Evolutionary conservation across 2,329 filamentous ascomycete genomes (phyloP), one percentile per base, ranked within the genome.

Genomic region (Aspergillus pseudotamarii): DNA sequence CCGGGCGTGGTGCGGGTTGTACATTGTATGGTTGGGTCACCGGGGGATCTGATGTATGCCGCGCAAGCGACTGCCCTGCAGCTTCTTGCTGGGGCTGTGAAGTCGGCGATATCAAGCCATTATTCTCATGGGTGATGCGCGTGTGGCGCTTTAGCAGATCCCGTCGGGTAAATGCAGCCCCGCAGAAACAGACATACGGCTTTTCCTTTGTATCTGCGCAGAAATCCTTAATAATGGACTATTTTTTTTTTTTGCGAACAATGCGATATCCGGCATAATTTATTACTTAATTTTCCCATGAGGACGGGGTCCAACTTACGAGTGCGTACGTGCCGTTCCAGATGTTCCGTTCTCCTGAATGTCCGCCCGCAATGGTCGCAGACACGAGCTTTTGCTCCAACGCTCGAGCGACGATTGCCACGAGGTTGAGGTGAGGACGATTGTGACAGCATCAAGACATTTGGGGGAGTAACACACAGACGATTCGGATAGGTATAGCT

Each of bases 241-340:
- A 19, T 26, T 26, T 26, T 26, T 26, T 26, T 4, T 26, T 26
- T 26, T 14, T 10, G 38, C 38, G 38, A 3, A n/a, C 38, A 41
- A 41, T 41, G 38, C 38, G 38, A 41, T 9, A 41, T 41, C 38
- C 38, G 38, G 14, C 38, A 16, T 19, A 41, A 41, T 41, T 41
- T 41, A 41, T n/a, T 41, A 41, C 38, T 41, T 41, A 16, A 9
- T 9, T n/a, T 41, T 41, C 16, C 3, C 16, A 16, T 6, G 21
- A 48, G 23, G 46, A n/a, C 23, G 9, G 14, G 48, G n/a, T 21
- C 26, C 23, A 19, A 63, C 73, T 69, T 72, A 76, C 74, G 74
- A 34, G 74, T 76, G 62, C 74, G 73, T 48, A 76, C 71, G 67
- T 76, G 74, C 38, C 74, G 73, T 71, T 76, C 74, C 54, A 76